Conservation (phyloP, 2,329 filamentous ascomycete genomes). For the Monilinia laxa region DNA sequence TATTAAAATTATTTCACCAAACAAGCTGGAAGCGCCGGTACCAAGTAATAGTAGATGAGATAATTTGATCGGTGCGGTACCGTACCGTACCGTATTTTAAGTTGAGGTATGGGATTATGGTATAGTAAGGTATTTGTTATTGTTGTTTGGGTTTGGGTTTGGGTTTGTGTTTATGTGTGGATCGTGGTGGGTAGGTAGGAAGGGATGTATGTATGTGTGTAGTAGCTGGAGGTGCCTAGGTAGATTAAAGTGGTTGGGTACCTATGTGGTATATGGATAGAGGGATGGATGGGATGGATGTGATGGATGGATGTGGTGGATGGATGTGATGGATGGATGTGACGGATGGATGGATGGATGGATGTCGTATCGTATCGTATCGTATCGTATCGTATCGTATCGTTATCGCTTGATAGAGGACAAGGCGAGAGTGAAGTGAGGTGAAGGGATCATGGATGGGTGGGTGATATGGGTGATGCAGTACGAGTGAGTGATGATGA, state of each 20-base stretch:
- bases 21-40: background rate
- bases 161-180: slow-evolving; percentile 3
- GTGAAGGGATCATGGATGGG: slow-evolving; percentile 7
- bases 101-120: too few species aligned
- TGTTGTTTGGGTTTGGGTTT: background rate
- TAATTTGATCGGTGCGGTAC: background rate
- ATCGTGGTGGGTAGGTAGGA: background rate
- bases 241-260: too few species aligned
- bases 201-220: too few species aligned
- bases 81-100: too few species aligned
- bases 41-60: background rate
- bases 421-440: background rate
- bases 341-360: too few species aligned
- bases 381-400: background rate
- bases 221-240: background rate
- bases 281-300: too few species aligned
- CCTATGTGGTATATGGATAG: too few species aligned
- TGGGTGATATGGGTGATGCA: background rate
- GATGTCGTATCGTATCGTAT: background rate
- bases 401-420: slow-evolving; percentile 15
- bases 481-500: background rate
- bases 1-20: slow-evolving; percentile 14
- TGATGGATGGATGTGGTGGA: too few species aligned
- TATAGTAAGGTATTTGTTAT: background rate
- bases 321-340: too few species aligned